Evolutionary conservation across 1,139 yeast species (phyloP).

Genomic region (Yamadazyma epiphylla): DNA sequence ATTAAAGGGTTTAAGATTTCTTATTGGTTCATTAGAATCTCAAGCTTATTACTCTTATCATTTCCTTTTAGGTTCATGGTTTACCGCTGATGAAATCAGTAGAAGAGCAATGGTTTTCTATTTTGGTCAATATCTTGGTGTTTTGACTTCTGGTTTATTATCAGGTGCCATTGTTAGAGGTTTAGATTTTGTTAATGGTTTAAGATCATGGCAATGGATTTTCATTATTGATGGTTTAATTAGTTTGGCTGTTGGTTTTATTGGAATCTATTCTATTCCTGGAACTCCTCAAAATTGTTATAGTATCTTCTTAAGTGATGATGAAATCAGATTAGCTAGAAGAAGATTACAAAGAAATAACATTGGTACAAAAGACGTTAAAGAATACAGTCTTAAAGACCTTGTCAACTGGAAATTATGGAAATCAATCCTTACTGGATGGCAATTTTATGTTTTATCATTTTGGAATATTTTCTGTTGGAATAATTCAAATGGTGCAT

Average conservation of each 20-base stretch:
- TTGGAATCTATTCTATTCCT: conserved; percentile 62
- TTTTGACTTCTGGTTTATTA: conserved; percentile 59
- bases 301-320: conserved; percentile 54
- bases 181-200: conserved; percentile 46
- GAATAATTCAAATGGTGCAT: conserved; percentile 49
- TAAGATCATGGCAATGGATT: conserved; percentile 72
- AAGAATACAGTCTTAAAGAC: conserved; percentile 21
- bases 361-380: conserved; percentile 27
- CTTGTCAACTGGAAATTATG: conserved; percentile 36
- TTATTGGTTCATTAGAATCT: conserved; percentile 62
- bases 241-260: conserved; percentile 55
- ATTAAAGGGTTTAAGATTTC: conserved; percentile 54
- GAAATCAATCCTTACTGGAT: conserved; percentile 47
- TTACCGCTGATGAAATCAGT: conserved; percentile 51
- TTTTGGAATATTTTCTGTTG: conserved; percentile 60
- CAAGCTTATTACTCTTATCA: conserved; percentile 59
- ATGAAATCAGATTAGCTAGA: conserved; percentile 61
- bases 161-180: conserved; percentile 55
- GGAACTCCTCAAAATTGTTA: conserved; percentile 65
- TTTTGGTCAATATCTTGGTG: conserved; percentile 58
- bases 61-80: conserved; percentile 61
- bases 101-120: conserved; percentile 61
- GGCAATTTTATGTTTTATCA: conserved; percentile 52
- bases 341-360: conserved; percentile 48
- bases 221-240: conserved; percentile 64